Percentiles rank a stretch among this genome's conserved stretches.
Evolutionary conservation across 2,329 filamentous ascomycete genomes (phyloP).

Genomic region (Pseudocercospora fuligena): DNA sequence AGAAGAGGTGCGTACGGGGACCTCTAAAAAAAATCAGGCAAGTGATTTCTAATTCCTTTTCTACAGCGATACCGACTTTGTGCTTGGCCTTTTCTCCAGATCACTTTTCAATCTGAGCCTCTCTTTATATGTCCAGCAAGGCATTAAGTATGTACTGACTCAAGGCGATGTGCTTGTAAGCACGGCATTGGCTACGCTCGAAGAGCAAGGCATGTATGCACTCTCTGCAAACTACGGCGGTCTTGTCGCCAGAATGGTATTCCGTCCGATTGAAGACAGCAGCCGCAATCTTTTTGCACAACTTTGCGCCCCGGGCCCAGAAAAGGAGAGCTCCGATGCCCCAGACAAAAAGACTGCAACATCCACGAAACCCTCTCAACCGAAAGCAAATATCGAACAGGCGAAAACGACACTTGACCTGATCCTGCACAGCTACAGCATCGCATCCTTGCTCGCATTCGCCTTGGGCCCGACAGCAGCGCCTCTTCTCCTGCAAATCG

Average conservation of each 20-base stretch:
- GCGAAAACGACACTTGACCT: conserved; percentile 60
- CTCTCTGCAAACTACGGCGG: conserved; percentile 92
- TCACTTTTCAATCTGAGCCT: conserved; percentile 73
- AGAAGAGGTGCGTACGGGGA: conserved; percentile 44
- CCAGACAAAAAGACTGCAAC: conserved; percentile 43
- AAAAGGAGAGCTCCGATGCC: conserved; percentile 32
- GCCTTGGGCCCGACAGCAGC: conserved; percentile 76
- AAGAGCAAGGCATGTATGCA: conserved; percentile 88
- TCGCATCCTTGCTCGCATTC: conserved; percentile 72
- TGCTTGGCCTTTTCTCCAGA: conserved; percentile 67
- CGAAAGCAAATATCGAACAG: conserved; percentile 38
- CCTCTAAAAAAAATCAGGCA: conserved; percentile 31
- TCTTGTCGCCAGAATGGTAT: conserved; percentile 82
- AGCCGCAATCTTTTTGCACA: conserved; percentile 88
- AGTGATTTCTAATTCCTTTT: conserved; percentile 29
- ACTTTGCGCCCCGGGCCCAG: conserved; percentile 61
- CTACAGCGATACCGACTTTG: conserved; percentile 47
- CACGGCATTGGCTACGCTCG: conserved; percentile 73
- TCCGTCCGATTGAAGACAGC: conserved; percentile 95
- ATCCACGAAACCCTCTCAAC: conserved; percentile 13
- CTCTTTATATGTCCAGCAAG: conserved; percentile 85
- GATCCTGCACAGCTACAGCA: conserved; percentile 73
- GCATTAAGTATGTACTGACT: conserved; percentile 90
- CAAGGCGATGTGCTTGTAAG: conserved; percentile 93
- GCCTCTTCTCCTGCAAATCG: conserved; percentile 71